Conservation (phyloP, 2,329 filamentous ascomycete species). For the Sarocladium kiliense region DNA sequence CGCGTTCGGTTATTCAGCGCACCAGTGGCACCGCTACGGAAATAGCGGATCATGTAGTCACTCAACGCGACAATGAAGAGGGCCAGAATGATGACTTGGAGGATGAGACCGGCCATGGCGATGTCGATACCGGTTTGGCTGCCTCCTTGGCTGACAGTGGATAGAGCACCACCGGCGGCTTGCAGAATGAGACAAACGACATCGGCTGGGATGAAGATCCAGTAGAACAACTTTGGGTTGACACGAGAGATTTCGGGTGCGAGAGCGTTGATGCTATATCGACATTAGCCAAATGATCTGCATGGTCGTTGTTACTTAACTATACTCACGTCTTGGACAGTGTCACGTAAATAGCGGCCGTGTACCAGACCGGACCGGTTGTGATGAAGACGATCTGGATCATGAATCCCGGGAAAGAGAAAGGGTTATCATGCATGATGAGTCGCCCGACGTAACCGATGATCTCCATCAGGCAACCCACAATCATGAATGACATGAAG, state of each 20-base stretch:
- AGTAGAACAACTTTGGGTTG: constrained; percentile 34
- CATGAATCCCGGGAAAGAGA: constrained; percentile 52
- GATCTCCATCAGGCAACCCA: constrained; percentile 53
- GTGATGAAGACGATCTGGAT: constrained; percentile 53
- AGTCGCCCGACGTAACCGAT: constrained; percentile 58
- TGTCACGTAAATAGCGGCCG: constrained; percentile 61
- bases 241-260: constrained; percentile 34
- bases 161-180: constrained; percentile 49
- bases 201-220: constrained; percentile 47
- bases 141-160: constrained; percentile 36
- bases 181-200: constrained; percentile 50
- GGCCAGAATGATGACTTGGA: constrained; percentile 51
- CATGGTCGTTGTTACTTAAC: neutral
- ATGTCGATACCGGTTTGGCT: constrained; percentile 35
- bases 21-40: constrained; percentile 16
- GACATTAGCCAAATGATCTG: neutral
- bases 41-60: constrained; percentile 42
- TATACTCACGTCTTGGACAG: constrained; percentile 34
- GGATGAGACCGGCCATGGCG: constrained; percentile 46
- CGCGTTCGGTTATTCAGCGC: constrained; percentile 19
- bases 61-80: constrained; percentile 43
- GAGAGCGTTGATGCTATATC: constrained; percentile 32
- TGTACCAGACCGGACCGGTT: constrained; percentile 34
- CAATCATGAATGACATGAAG: constrained; percentile 43
- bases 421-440: constrained; percentile 51